Base-by-base conservation (phyloP, 352 stramenopile species). In the Pythium plurisporium region DNA sequence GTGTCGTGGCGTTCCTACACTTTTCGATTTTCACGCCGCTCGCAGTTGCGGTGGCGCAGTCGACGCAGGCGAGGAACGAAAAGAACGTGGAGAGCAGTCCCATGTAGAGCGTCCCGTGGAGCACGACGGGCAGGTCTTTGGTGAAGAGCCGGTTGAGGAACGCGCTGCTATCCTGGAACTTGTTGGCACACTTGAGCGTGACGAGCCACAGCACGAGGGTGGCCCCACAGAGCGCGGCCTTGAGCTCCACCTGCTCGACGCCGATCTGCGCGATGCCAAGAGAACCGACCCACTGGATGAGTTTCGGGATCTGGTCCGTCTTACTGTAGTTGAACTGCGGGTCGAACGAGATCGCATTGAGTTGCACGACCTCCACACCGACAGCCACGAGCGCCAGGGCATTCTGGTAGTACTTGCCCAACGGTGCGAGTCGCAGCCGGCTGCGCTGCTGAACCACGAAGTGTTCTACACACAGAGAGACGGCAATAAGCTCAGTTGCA, bases 171-270 rank as follows among this genome's bases (percentile, higher is more conserved):
- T 87, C 74, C 46, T 78, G 77, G 57, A 87, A 87, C 42, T 82
- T 82, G 70, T 87, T 87, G 15, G 74, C 70, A n/a, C 74, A 79
- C 59, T 87, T 87, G 53, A 87, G 54, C 47, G 83, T 50, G 19
- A 86, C n/a, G 36, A 82, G 69, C 69, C 72, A 87, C 8, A 63
- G 25, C 9, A 67, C 2, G 14, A 87, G 50, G 31, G 64, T 42
- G 2, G 64, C 4, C 0, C 65, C 52, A 36, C 56, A 72, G n/a
- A 74, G n/a, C 15, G 62, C 27, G 10, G 62, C 70, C 55, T 80
- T 80, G 33, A 78, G 49, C 29, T 75, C 60, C 14, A 80, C 48
- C 27, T 76, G 56, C 12, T 49, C 53, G 44, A 84, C 64, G 11
- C 73, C 67, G 11, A 87, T 56, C 20, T 74, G 40, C 6, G 65